Base-by-base conservation (phyloP, 176 grass and related monocot genomes). In the Oryza rufipogon region DNA sequence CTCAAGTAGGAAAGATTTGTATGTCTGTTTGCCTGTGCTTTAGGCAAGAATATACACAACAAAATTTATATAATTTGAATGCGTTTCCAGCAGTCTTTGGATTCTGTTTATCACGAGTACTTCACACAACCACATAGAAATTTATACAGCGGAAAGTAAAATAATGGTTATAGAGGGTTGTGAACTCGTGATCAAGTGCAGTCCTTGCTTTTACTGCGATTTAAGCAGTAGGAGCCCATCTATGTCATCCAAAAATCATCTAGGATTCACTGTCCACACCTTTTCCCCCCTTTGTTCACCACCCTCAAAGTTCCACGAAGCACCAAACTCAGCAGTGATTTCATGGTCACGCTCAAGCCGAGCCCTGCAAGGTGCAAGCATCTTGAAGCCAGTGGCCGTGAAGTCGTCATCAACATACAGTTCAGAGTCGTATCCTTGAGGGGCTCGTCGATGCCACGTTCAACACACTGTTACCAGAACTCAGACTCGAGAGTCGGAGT, bases 1-100 rank as follows among this genome's bases (percentile, higher is more conserved):
- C 23, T 76, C 73, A 9, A 34, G 80, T 41, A 70, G 1, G 11
- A 64, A 42, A 76, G 39, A 56, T 73, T 58, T 67, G 25, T 52
- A 47, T 72, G 56, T 74, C 16, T 73, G 23, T 79, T 79, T 25
- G 12, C 9, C 16, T 70, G 82, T 89, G 71, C 28, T 80, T 47
- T 68, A 64, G 70, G 16, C 19, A 79, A 36, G 26, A 28, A 25
- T 51, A 22, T 39, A 71, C 19, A 9, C 38, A 60, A 45, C 41
- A 52, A 6, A 60, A 8, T 64, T 23, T 42, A 36, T 77, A 60
- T 76, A 30, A 44, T 23, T 16, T 49, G 26, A 0, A 76, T 68
- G 13, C 2, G 56, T 45, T 45, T 46, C 70, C 70, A 78, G 41
- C 17, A 46, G 47, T 34, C 6, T 16, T 16, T 46, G 19, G 15